Percentiles rank a stretch among this genome's conserved stretches.
Evolutionary conservation across 148 eudicot species (phyloP).

Genomic region (Arbutus unedo): DNA sequence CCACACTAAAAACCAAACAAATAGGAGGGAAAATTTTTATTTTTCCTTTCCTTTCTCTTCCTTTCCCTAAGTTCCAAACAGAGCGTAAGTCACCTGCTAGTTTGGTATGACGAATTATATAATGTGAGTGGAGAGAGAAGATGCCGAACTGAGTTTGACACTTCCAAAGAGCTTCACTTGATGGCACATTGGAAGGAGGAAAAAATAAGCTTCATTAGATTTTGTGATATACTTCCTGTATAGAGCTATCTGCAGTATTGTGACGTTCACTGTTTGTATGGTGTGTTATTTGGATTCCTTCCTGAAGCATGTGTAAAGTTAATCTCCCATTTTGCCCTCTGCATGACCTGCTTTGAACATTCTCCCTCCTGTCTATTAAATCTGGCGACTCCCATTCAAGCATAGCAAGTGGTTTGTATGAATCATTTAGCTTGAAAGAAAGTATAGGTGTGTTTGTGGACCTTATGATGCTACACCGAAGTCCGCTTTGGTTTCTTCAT

Average conservation of each 20-base stretch:
- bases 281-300: not conserved
- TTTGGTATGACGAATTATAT: not conserved
- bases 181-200: not conserved
- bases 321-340: not conserved
- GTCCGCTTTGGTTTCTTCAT: not conserved
- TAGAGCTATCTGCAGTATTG: too few relatives aligned
- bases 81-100: not conserved
- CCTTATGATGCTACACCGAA: not conserved
- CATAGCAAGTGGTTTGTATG: not conserved
- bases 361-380: not conserved
- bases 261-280: not conserved
- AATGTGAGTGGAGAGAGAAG: not conserved
- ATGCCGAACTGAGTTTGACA: not conserved
- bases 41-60: too few relatives aligned
- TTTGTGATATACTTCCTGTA: not conserved
- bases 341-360: not conserved
- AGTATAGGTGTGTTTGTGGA: not conserved
- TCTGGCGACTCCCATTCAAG: not conserved
- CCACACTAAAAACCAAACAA: too few relatives aligned
- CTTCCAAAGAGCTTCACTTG: slow-evolving; percentile 5
- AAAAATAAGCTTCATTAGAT: slow-evolving; percentile 2
- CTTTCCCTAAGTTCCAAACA: too few relatives aligned
- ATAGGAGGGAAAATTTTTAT: too few relatives aligned
- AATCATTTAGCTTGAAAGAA: not conserved
- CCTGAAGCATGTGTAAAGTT: not conserved